Evolutionary conservation across 2,329 filamentous ascomycete species (phyloP), one percentile per base, ranked within the genome.

Genomic region (Cytospora mali): DNA sequence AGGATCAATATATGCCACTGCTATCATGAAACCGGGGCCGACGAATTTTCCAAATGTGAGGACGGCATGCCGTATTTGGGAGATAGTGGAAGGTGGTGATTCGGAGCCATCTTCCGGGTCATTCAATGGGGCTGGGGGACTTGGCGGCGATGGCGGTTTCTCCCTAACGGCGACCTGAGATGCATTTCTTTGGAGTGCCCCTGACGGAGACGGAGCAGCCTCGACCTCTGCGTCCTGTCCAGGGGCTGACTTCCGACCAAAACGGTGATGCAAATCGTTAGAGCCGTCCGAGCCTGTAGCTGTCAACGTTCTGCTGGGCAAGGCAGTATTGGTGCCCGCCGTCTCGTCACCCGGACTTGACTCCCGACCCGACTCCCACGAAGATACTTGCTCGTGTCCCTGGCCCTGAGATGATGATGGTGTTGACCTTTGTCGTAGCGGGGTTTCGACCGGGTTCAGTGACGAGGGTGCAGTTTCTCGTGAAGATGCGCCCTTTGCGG

Each of bases 11-110:
- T 85, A 86, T 2, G 83, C 83, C 35, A 86, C 83, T 6, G 83
- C 78, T 39, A 86, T 79, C 74, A 91, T 85, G 71, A 90, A 89
- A 1, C 88, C 88, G 11, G 88, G 88, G 0, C 88, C 88, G 55
- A 90, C 75, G 73, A 90, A 88, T 66, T 77, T 80, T 50, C 76
- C 71, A 69, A 84, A 84, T 46, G 81, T 85, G 66, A 75, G 56
- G 50, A 83, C 25, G 18, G 74, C 65, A 18, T 72, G 60, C 53
- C 68, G 66, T 9, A 74, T 51, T 35, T 64, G 63, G 35, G 57
- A 16, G 6, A 62, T 25, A 18, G 31, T n/a, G 64, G 64, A 25
- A 42, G 62, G 55, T 65, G 59, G 56, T 65, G 59, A 53, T 25
- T 21, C 53, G n/a, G 16, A 9, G 16, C 25, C 28, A 31, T 46